Base-by-base conservation (phyloP, 306 rosid species). In the Morella rubra region DNA sequence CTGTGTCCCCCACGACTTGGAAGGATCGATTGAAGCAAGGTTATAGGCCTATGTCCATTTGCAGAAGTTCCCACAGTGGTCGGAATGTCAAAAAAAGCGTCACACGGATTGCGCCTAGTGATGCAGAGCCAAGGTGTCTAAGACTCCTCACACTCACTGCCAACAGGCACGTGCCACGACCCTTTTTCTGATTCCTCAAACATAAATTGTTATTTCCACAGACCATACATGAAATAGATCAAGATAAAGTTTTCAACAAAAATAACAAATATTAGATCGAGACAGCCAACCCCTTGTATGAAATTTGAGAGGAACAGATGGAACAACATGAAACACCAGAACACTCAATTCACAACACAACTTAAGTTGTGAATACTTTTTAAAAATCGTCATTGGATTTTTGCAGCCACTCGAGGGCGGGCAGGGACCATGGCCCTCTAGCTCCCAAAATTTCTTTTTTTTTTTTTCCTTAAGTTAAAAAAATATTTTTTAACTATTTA, bases 81-180 rank as follows among this genome's bases (percentile, higher is more conserved):
- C 8, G 73, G 64, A 71, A 45, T 74, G 76, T 49, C 58, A 54
- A 69, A 50, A 13, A 56, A 56, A 37, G 77, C 79, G 51, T 59
- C 76, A 32, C 50, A 15, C 37, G 73, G 78, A 77, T 79, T 81
- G 22, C 83, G 75, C 75, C 89, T 86, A 1, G 89, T 85, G 77
- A 95, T 83, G 82, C 99, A 95, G 61, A 95, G 88, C 99, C 99
- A 95, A 65, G 79, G 80, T 72, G 78, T 85, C 2, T 66, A 81
- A 44, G 91, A 79, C 76, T 83, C 86, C 47, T 85, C 1, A 27
- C 27, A 65, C 49, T 8, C 88, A 5, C 56, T 18, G 81, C 81
- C 84, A 64, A 85, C 6, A n/a, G 99, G 97, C 32, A 95, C 86
- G 75, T 95, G 99, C 97, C 97, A 95, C 14, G 90, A 84, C 71